A percentile compares a stretch with the other conserved stretches of the same genome.
Evolutionary conservation across 441 rosid genomes (phyloP).

Genomic region (Croton laevigatus): DNA sequence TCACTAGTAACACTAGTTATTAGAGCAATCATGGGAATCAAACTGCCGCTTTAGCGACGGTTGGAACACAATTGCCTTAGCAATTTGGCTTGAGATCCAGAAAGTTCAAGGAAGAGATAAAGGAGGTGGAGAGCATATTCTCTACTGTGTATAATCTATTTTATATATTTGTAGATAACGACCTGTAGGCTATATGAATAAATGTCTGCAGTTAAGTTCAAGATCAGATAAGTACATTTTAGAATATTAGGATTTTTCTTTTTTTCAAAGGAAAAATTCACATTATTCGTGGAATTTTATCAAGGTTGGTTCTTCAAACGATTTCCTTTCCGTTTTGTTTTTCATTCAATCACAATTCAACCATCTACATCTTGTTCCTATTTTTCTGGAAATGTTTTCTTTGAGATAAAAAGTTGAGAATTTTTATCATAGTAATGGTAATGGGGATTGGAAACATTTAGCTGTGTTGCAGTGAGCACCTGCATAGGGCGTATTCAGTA

Average conservation of each 20-base stretch:
- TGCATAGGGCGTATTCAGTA: neutral
- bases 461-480: neutral
- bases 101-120: too few species aligned
- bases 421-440: neutral
- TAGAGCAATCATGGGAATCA: too few species aligned
- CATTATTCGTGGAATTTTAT: neutral
- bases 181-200: too few species aligned
- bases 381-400: conserved; percentile 10
- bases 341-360: neutral
- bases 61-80: too few species aligned
- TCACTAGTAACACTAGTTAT: too few species aligned
- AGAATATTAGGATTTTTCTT: neutral
- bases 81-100: too few species aligned
- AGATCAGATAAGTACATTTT: neutral
- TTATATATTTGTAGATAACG: too few species aligned
- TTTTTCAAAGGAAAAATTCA: too few species aligned
- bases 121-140: too few species aligned
- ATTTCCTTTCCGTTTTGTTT: neutral
- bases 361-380: conserved; percentile 9
- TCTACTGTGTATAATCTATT: too few species aligned
- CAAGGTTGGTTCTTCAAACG: neutral
- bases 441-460: too few species aligned
- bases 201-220: neutral
- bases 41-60: too few species aligned
- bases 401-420: neutral